Evolutionary conservation across 441 rosid genomes (phyloP), one percentile per base, ranked within the genome.

Genomic region (Populus trichocarpa): DNA sequence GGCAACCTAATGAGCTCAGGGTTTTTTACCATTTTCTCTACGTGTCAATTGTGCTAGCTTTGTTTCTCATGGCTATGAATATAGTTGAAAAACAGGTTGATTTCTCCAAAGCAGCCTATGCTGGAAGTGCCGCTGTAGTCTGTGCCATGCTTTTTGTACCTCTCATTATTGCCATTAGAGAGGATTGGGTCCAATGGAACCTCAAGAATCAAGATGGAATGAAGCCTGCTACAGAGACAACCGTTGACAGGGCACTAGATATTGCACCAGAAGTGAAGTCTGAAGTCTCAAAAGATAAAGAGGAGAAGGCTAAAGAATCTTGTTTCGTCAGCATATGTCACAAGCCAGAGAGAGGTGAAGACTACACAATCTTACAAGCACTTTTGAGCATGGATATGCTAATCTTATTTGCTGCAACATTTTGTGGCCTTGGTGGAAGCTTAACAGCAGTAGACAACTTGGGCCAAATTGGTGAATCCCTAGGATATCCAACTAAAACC

Each of bases 391-490:
- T 85, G 1, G 99, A 93, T 81, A 93, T 93, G 97, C 69, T 87
- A 40, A 84, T 87, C 30, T 63, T 93, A 20, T 93, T 92, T 69
- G 64, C 86, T 0, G 93, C 94, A 0, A 93, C 97, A 16, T 81
- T 92, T 0, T 92, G 92, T 57, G 98, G 95, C 32, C 82, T 93
- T 50, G 96, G 98, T 7, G 82, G 90, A 1, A 91, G 97, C 76
- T 85, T 92, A 74, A 91, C 97, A 1, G 93, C 97, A 0, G 88
- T 92, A 2, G 97, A 95, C 86, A 95, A 93, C 82, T 78, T 95
- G 74, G 99, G 98, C 0, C 97, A 95, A 28, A 93, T 95, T 64
- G 98, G 98, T 3, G 98, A 93, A 67, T 93, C 99, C 2, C 88
- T 95, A 3, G 95, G 98, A 18, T 95, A 95, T 72, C 91, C 91